Evolutionary conservation across 2,329 filamentous ascomycete species (phyloP), one percentile per base, ranked within the genome.

Genomic region (Fusarium pininemorale): DNA sequence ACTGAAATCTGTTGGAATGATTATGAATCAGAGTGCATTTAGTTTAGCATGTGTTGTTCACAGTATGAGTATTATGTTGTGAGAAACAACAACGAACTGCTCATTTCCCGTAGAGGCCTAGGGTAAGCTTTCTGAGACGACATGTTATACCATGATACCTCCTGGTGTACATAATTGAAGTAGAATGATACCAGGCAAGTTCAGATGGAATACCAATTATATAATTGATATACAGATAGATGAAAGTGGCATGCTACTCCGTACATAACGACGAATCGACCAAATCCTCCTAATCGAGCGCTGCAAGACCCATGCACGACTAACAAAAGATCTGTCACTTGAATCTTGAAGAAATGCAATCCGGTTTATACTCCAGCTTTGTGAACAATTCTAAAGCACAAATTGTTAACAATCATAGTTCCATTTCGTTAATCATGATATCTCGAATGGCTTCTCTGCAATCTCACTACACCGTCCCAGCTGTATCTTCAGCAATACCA

Each of bases 401-500:
- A 20, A 16, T 5, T 28, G 7, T n/a, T 20, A 11, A 12, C 14
- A 7, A 22, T 18, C 3, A 16, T 37, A 16, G 18, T 24, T 3
- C 8, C 26, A 28, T 12, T 35, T 22, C 9, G 18, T 10, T 7
- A 9, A 39, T 28, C n/a, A n/a, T n/a, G 22, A 39, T 12, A 18
- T 35, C 11, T 24, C 5, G 2, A n/a, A 20, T 8, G 4, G 6
- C n/a, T 2, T 24, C 22, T 13, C 1, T n/a, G 26, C 30, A 39
- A 32, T 32, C 22, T 42, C 48, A 60, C 20, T 41, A 53, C 18
- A 26, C 24, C 13, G n/a, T 16, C 20, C 51, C 48, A 26, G 47
- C 37, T 14, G 39, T 13, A 18, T 41, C 51, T 42, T 67, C 59
- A 14, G 57, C 59, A 56, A 79, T 68, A 14, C 75, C 69, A 62